phyloP scores from a whole-genome alignment of 2,329 filamentous ascomycete species.

The Aspergillus persii region DNA sequence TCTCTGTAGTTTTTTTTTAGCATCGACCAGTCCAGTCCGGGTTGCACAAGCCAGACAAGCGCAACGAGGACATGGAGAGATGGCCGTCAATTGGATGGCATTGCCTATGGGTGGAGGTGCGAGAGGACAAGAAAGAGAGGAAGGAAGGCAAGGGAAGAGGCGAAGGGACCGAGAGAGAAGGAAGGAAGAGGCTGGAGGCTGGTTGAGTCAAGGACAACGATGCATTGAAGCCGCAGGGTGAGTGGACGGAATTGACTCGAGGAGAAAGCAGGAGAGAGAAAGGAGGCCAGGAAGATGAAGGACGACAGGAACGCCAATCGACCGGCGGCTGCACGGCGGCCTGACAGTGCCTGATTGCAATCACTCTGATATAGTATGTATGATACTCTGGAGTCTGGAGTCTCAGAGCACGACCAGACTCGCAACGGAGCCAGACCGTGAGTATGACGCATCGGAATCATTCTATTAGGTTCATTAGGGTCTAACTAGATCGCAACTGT shows the following conservation, averaged over 20 bases:
- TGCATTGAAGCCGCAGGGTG: not conserved
- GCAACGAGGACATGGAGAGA: not conserved
- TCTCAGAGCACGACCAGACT: too few relatives aligned
- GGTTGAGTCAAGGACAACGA: not conserved
- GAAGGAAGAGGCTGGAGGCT: not conserved
- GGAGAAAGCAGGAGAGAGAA: not conserved
- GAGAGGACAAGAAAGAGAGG: too few relatives aligned
- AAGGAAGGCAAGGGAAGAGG: not conserved
- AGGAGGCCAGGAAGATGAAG: not conserved
- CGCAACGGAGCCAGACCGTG: too few relatives aligned
- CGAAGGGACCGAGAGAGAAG: not conserved
- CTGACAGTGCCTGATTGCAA: constrained; percentile 24
- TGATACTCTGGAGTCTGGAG: too few relatives aligned
- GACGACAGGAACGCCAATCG: not conserved
- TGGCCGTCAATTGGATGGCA: not conserved
- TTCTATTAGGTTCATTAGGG: too few relatives aligned
- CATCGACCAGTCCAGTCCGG: not conserved
- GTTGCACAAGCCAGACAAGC: not conserved
- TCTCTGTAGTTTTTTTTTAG: not conserved
- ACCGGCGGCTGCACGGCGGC: constrained; percentile 22
- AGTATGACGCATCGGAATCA: too few relatives aligned
- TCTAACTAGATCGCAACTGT: too few relatives aligned
- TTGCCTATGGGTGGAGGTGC: not conserved
- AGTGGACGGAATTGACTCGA: not conserved
- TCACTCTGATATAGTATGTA: too few relatives aligned